phyloP scores from a whole-genome alignment of 2,329 filamentous ascomycete species.

The Myotisia sp. region DNA sequence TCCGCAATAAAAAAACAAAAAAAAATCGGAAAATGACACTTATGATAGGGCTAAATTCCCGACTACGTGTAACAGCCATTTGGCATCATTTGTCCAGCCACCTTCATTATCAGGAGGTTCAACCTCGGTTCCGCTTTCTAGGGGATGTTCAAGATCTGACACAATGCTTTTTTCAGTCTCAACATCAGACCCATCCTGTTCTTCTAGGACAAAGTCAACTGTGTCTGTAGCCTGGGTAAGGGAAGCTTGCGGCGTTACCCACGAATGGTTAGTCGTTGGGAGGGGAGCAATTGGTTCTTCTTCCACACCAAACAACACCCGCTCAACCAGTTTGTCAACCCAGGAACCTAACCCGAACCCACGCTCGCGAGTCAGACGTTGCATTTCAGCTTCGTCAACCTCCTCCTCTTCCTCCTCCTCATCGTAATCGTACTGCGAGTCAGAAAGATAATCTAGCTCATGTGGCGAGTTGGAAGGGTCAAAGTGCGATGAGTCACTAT shows the following conservation, averaged over 20 bases:
- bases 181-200: slow-evolving; percentile 13
- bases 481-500: slow-evolving; percentile 13
- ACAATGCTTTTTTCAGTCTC: slow-evolving; percentile 11
- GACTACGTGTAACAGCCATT: slow-evolving; percentile 43
- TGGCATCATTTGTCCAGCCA: slow-evolving; percentile 42
- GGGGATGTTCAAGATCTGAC: too few relatives aligned
- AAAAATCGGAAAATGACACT: background rate
- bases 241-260: slow-evolving; percentile 16
- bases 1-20: background rate
- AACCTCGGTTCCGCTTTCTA: slow-evolving; percentile 19
- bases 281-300: slow-evolving; percentile 24
- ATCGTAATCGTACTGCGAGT: slow-evolving; percentile 14
- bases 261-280: slow-evolving; percentile 10
- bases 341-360: slow-evolving; percentile 42
- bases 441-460: slow-evolving; percentile 13
- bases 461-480: slow-evolving; percentile 1
- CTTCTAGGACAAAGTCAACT: background rate
- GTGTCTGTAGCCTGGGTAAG: background rate
- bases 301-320: slow-evolving; percentile 41
- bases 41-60: slow-evolving; percentile 13
- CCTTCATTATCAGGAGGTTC: slow-evolving; percentile 27
- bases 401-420: slow-evolving; percentile 21
- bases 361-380: slow-evolving; percentile 36
- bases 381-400: slow-evolving; percentile 39
- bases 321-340: slow-evolving; percentile 45